Evolutionary conservation across 352 stramenopile genomes (phyloP), one percentile per base, ranked within the genome.

Genomic region (Aphanomyces stellatus): DNA sequence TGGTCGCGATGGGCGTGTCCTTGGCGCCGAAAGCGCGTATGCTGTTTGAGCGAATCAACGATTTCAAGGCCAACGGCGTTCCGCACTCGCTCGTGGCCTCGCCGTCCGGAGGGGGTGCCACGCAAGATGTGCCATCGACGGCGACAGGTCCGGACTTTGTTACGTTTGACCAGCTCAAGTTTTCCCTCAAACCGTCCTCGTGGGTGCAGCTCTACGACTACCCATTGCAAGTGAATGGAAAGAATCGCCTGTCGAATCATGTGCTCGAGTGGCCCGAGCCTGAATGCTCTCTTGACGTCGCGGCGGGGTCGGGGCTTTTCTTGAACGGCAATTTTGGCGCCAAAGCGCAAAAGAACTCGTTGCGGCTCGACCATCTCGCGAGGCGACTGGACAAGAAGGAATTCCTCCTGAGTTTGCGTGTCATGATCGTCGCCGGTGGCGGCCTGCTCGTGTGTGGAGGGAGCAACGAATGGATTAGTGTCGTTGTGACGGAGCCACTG

Each of bases 121-220:
- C n/a, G n/a, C n/a, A n/a, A n/a, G n/a, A n/a, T n/a, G n/a, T n/a
- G n/a, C n/a, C n/a, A n/a, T n/a, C n/a, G n/a, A n/a, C n/a, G n/a
- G n/a, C n/a, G n/a, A n/a, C n/a, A n/a, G n/a, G n/a, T n/a, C n/a
- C n/a, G n/a, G n/a, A n/a, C n/a, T n/a, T 22, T 1, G 4, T n/a
- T 2, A 37, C 13, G 42, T 65, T 65, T 56, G 34, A 53, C 15
- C 10, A 65, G 6, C n/a, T 65, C 28, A 57, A 17, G 33, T 15
- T 27, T 24, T 5, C 11, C 17, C 24, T 65, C 7, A 11, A 37
- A 35, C 30, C 15, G 6, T 17, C 8, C 10, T 2, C 17, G 13
- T 65, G 35, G 37, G 28, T 57, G 17, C 11, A 31, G 13, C 15
- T 65, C 8, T 55, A 55, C 37, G 25, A 65, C 17, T 65, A 65